Evolutionary conservation across 164 flowering plant genomes (phyloP), one percentile per base, ranked within the genome.

Genomic region (Vitis rotundifolia): DNA sequence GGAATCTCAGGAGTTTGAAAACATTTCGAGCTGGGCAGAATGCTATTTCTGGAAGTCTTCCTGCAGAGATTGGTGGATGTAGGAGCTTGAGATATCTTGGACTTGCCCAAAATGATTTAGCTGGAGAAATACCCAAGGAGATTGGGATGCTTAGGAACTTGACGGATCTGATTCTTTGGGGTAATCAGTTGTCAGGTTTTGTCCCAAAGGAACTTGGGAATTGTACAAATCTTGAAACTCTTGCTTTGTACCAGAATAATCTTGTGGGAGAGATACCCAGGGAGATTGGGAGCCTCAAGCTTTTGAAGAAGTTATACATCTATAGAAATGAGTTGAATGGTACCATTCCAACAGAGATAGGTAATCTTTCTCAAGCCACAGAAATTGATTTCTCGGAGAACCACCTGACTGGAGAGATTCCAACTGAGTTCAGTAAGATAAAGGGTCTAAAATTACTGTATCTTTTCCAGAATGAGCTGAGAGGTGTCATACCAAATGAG

Each of bases 301-400:
- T 50, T 67, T 73, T 96, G 75, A 69, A 62, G 73, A 77, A 74
- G 68, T 67, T 96, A 66, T 93, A 91, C 61, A 78, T 93, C n/a
- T 93, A 93, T 72, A 76, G 92, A 61, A 96, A 96, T 77, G 66
- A 61, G 55, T 76, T 95, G 77, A 91, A 91, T 75, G 97, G 97
- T 54, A 87, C 91, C 4, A 93, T 95, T 65, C 97, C 97, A 22
- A 83, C 73, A 77, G 92, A 89, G 63, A 73, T 93, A 54, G 97
- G 99, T n/a, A 90, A 91, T 76, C 91, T 93, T 62, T 80, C 90
- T 19, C 58, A 68, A 9, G 92, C 78, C 26, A 29, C 64, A 37
- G 93, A 93, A 73, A 93, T 95, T 67, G 99, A 95, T 75, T 91
- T 95, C 79, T 93, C 99, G 0, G 97, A 93, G 75, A 95, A 95